Conservation (phyloP, 495 filamentous ascomycete species). For the Cairneyella variabilis region DNA sequence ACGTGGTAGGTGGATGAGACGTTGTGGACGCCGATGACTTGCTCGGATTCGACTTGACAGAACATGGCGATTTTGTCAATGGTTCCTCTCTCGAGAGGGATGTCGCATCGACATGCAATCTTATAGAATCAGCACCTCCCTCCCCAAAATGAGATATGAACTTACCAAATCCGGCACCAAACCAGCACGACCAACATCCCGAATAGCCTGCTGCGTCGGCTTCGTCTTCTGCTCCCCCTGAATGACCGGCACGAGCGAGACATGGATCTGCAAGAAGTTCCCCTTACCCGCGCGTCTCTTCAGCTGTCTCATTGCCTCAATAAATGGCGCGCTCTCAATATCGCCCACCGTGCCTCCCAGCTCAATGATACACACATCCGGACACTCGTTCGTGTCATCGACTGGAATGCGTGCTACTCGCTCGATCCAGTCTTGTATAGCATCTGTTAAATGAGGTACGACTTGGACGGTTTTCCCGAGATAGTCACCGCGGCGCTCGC, state of each 20-base stretch:
- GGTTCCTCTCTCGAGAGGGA: constrained; percentile 64
- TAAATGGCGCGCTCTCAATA: constrained; percentile 86
- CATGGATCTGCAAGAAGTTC: constrained; percentile 85
- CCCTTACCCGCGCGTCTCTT: constrained; percentile 64
- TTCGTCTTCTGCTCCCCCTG: constrained; percentile 94
- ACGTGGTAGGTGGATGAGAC: constrained; percentile 89
- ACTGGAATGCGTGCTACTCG: constrained; percentile 82
- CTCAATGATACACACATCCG: constrained; percentile 91
- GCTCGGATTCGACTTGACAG: constrained; percentile 76
- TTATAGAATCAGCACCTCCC: constrained; percentile 23
- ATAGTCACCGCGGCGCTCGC: constrained; percentile 62
- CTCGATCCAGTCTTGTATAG: constrained; percentile 90
- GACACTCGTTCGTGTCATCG: constrained; percentile 74
- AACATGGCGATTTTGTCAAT: constrained; percentile 83
- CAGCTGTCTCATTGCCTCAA: constrained; percentile 81
- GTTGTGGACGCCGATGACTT: constrained; percentile 83
- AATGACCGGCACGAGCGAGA: constrained; percentile 71
- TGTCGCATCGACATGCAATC: constrained; percentile 90
- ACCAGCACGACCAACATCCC: constrained; percentile 57
- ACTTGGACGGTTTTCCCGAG: constrained; percentile 91
- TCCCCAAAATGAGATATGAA: neutral
- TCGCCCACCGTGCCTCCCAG: constrained; percentile 78
- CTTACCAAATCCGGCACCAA: constrained; percentile 77
- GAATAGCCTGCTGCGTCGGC: constrained; percentile 88
- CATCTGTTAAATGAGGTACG: constrained; percentile 86